Evolutionary conservation across 352 stramenopile species (phyloP), one percentile per base, ranked within the genome.

Genomic region (Phytophthora fragariae): DNA sequence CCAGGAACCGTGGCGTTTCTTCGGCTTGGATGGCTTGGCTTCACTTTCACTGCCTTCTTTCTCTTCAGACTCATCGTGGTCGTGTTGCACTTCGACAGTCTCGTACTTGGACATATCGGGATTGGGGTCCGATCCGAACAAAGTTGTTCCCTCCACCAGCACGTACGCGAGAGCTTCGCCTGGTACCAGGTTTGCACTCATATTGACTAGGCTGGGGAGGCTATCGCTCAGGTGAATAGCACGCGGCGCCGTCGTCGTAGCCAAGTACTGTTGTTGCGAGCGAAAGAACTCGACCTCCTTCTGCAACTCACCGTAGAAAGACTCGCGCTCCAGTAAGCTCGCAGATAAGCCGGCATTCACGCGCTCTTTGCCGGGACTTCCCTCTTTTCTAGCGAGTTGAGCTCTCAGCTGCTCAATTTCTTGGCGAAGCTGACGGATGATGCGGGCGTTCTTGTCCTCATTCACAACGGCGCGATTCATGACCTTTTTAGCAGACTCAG

Each of bases 381-480:
- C 65, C 17, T 84, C 78, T 8, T 74, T 74, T 19, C 44, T 62
- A 24, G 69, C 59, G 7, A 95, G 72, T 33, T 94, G 79, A 0
- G 57, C 53, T 21, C 72, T 73, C 15, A 95, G 70, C 14, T 88
- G 79, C 4, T 87, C 72, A 15, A 95, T 91, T 72, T 96, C 86
- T 47, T 95, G 73, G 1, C 86, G 86, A 41, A 95, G 65, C 66
- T 94, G 81, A 0, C 89, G 88, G 52, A 96, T 95, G 15, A 94
- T 88, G 11, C 79, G 77, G 6, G 86, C 86, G 27, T 96, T 96
- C 50, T 89, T 85, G 61, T 96, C 89, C 77, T 96, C 89, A 44
- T 96, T 95, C 33, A 95, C 82, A 1, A 93, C 85, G 0, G 87
- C 88, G 9, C 85, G 81, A 49, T 96, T 96, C 70, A 95, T 91